Conservation (phyloP, 2,329 filamentous ascomycete species). For the Scedosporium dehoogii region DNA sequence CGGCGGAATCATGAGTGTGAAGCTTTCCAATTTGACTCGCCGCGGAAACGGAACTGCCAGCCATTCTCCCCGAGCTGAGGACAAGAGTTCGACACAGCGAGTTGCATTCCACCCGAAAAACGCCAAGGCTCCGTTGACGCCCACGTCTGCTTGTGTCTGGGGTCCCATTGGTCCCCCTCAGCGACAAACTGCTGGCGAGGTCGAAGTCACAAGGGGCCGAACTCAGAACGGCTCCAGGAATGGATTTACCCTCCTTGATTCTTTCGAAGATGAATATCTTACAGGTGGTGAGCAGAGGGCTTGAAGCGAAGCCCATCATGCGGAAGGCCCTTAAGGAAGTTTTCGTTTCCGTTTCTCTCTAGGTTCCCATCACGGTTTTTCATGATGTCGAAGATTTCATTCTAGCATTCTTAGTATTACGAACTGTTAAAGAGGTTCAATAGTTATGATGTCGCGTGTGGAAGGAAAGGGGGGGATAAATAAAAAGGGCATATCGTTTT, state of each 20-base stretch:
- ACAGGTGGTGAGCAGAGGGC: background rate
- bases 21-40: background rate
- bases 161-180: constrained; percentile 18
- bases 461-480: too few species aligned
- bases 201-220: background rate
- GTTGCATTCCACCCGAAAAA: background rate
- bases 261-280: background rate
- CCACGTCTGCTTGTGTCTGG: constrained; percentile 16
- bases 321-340: too few species aligned
- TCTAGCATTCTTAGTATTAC: too few species aligned
- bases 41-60: background rate
- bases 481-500: too few species aligned
- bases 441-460: too few species aligned
- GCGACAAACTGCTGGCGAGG: background rate
- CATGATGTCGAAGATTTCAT: too few species aligned
- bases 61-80: background rate
- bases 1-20: background rate
- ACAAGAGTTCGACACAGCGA: background rate
- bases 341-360: too few species aligned
- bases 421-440: too few species aligned
- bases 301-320: too few species aligned
- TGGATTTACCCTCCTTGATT: background rate
- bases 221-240: background rate
- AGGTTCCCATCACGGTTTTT: too few species aligned
- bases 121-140: constrained; percentile 5